A percentile compares a stretch with the other conserved stretches of the same genome.
These are phyloP conservation scores for Centella asiatica DNA, from an alignment of 129 eudicot genomes.

Conservation along the genomic window DNA sequence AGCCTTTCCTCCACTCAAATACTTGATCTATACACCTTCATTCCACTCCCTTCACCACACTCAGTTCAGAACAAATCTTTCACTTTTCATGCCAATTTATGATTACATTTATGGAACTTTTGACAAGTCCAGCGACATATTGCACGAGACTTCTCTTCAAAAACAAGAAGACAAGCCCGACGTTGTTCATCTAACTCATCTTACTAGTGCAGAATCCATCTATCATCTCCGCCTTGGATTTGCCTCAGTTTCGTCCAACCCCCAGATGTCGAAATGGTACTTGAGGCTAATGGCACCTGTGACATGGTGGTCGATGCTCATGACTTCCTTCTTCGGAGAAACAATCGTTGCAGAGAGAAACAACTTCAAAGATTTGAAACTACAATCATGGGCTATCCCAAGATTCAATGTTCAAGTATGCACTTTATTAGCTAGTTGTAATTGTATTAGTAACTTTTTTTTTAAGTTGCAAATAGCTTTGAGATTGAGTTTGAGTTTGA, in stretches of 20 bases:
- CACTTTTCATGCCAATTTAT: neutral
- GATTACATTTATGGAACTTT: neutral
- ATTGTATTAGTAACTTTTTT: too few relatives aligned
- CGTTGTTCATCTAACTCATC: constrained; percentile 6
- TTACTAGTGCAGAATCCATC: constrained; percentile 1
- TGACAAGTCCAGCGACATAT: neutral
- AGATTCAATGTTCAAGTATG: constrained; percentile 6
- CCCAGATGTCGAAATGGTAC: constrained; percentile 7
- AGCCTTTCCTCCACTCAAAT: constrained; percentile 2
- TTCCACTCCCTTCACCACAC: constrained; percentile 13
- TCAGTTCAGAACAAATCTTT: constrained; percentile 10
- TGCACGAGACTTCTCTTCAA: neutral
- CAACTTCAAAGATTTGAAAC: neutral
- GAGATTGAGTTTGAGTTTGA: too few relatives aligned
- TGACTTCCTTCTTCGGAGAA: neutral
- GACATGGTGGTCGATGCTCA: constrained; percentile 11
- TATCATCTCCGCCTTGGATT: constrained; percentile 8
- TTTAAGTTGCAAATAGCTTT: too few relatives aligned
- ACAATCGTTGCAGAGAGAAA: constrained; percentile 3
- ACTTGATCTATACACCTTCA: constrained; percentile 7
- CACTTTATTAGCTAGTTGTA: neutral
- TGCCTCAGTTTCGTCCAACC: constrained; percentile 11
- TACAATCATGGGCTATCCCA: constrained; percentile 8
- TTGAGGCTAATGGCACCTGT: constrained; percentile 1
- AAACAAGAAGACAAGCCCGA: constrained; percentile 3